Conservation (phyloP, 1,284 basidiomycete species). For the Amylostereum chailletii region DNA sequence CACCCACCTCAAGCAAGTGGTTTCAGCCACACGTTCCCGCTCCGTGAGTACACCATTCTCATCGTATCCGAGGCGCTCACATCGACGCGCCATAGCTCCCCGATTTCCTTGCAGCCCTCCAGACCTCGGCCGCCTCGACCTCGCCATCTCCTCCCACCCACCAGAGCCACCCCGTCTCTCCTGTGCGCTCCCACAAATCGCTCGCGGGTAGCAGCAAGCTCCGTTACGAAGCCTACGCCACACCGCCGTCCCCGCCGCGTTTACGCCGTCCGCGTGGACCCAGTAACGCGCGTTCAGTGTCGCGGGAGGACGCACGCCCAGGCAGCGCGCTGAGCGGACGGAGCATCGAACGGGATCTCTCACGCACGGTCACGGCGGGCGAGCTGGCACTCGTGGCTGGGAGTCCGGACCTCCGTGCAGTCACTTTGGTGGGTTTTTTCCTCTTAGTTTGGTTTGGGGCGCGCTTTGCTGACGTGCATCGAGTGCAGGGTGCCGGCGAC, state of each 20-base stretch:
- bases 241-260: conserved; percentile 40
- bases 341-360: conserved; percentile 22
- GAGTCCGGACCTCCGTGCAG: conserved; percentile 27
- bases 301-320: conserved; percentile 19
- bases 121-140: conserved; percentile 17
- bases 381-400: conserved; percentile 45
- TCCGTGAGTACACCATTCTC: conserved; percentile 30
- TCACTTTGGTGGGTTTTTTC: conserved; percentile 18
- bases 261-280: conserved; percentile 23
- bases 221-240: conserved; percentile 63
- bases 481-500: too few relatives aligned
- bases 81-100: conserved; percentile 41
- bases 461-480: neutral
- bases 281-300: conserved; percentile 18
- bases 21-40: conserved; percentile 36
- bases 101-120: conserved; percentile 51
- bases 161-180: conserved; percentile 16
- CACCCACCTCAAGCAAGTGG: conserved; percentile 32
- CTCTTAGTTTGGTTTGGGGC: neutral
- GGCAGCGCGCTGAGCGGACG: conserved; percentile 8
- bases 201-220: conserved; percentile 34
- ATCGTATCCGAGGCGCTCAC: neutral
- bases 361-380: conserved; percentile 43
- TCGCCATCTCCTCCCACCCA: conserved; percentile 2
- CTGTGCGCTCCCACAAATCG: conserved; percentile 21